phyloP scores from a whole-genome alignment of 169 alveolate species.

The Blepharisma undulans region DNA sequence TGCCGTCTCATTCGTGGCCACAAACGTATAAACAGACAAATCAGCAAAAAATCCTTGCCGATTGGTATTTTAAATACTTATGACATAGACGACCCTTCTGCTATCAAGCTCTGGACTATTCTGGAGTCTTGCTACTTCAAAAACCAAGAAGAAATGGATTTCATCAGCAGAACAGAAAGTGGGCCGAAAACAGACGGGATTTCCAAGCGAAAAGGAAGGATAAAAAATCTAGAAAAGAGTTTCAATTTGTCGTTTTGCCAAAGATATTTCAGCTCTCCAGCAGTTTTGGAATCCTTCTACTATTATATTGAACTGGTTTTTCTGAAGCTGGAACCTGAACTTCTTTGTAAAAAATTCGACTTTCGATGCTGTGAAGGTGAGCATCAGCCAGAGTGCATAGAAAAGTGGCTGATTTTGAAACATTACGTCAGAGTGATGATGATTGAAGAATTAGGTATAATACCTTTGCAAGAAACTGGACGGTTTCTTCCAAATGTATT shows the following conservation, averaged over 20 bases:
- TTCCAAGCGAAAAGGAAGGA: neutral
- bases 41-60: neutral
- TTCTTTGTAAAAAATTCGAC: neutral
- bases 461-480: neutral
- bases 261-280: neutral
- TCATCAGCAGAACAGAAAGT: neutral
- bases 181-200: conserved; percentile 28
- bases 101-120: neutral
- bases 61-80: neutral
- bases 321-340: neutral
- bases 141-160: neutral
- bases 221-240: neutral
- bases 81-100: neutral
- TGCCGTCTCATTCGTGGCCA: conserved; percentile 1
- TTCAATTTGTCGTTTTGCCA: neutral
- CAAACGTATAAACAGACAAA: neutral
- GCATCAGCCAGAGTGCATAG: neutral
- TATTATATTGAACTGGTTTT: neutral
- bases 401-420: neutral
- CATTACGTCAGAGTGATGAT: neutral
- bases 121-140: neutral
- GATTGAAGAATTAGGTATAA: neutral
- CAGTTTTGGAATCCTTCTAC: conserved; percentile 1
- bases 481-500: neutral
- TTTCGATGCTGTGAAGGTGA: neutral